Conservation (phyloP, 768 basidiomycete species). For the Hypholoma sublateritium region DNA sequence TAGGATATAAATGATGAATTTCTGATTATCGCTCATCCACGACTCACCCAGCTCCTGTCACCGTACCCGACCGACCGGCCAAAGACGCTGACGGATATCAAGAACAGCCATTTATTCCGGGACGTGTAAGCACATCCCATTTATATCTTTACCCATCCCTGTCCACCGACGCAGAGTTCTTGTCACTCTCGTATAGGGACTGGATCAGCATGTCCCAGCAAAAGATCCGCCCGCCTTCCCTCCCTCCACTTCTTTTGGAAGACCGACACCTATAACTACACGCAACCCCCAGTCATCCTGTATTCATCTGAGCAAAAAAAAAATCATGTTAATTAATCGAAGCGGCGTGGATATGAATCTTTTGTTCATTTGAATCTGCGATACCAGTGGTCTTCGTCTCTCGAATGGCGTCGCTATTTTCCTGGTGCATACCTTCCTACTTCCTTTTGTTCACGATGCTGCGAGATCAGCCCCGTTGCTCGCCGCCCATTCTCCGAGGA, state of each 20-base stretch:
- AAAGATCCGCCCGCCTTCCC: constrained; percentile 17
- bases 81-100: constrained; percentile 19
- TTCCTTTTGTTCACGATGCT: too few species aligned
- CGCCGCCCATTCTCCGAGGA: too few species aligned
- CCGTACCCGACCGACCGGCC: constrained; percentile 19
- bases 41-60: constrained; percentile 11
- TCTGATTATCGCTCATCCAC: background rate
- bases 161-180: background rate
- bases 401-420: too few species aligned
- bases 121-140: constrained; percentile 17
- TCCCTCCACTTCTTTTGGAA: constrained; percentile 22
- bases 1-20: background rate
- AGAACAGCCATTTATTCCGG: constrained; percentile 18
- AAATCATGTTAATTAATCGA: background rate
- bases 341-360: background rate
- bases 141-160: background rate
- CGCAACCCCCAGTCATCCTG: background rate
- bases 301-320: background rate
- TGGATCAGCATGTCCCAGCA: constrained; percentile 21
- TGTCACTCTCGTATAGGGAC: constrained; percentile 10
- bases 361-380: background rate
- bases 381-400: too few species aligned
- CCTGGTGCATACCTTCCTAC: too few species aligned
- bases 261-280: constrained; percentile 1
- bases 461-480: too few species aligned